Conservation (phyloP, 2,329 filamentous ascomycete species). For the Fusarium multiceps region DNA sequence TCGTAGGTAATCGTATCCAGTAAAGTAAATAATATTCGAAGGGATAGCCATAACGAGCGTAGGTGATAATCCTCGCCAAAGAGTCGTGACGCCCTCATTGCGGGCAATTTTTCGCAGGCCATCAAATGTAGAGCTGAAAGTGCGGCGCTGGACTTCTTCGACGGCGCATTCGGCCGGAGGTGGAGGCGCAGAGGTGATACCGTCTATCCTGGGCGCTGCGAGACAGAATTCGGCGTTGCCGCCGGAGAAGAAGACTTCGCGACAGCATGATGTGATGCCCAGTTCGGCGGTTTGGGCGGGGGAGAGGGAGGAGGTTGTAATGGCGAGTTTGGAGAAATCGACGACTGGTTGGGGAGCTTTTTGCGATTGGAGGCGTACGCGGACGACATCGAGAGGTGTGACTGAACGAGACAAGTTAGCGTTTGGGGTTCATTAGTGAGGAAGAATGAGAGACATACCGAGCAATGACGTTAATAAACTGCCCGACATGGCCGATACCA, state of each 20-base stretch:
- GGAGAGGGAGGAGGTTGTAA: conserved; percentile 69
- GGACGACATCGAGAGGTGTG: conserved; percentile 95
- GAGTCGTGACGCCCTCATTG: conserved; percentile 85
- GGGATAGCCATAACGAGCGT: conserved; percentile 95
- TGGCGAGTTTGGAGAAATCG: conserved; percentile 66
- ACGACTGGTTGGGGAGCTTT: conserved; percentile 61
- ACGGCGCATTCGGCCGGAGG: conserved; percentile 79
- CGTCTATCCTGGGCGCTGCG: conserved; percentile 69
- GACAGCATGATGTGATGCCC: conserved; percentile 93
- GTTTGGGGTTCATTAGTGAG: background rate
- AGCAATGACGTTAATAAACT: conserved; percentile 90
- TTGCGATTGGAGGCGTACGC: conserved; percentile 93
- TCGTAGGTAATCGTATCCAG: conserved; percentile 95
- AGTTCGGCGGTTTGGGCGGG: conserved; percentile 81
- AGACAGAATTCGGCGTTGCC: conserved; percentile 86
- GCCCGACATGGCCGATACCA: conserved; percentile 92
- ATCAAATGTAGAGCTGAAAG: conserved; percentile 91
- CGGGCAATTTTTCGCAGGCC: conserved; percentile 93
- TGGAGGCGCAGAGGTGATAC: conserved; percentile 58
- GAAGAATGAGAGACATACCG: conserved; percentile 66
- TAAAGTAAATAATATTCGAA: conserved; percentile 98
- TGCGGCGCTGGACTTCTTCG: conserved; percentile 84
- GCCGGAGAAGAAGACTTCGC: conserved; percentile 96
- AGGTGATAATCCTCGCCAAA: conserved; percentile 95
- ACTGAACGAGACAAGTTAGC: conserved; percentile 62